A percentile compares a stretch with the other conserved stretches of the same genome.
These are phyloP conservation scores for Rhizophagus sp. DNA, from an alignment of 192 early-diverging fungal species.

Conservation along the genomic window DNA sequence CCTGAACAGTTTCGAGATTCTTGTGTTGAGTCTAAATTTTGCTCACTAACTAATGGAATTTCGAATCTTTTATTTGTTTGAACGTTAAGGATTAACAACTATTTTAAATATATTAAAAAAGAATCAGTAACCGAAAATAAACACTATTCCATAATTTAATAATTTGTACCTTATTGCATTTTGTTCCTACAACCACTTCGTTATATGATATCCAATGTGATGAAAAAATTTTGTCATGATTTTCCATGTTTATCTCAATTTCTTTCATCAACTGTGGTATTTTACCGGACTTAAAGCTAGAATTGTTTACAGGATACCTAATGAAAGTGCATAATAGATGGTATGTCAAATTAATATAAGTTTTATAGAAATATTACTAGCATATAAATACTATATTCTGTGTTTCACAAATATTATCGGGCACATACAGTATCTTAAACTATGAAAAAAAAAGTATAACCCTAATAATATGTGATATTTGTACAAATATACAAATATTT, in stretches of 20 bases:
- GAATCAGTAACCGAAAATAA: background rate
- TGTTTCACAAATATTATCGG: background rate
- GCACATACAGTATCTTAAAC: no score
- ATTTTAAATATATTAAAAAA: constrained; percentile 4
- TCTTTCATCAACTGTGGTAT: constrained; percentile 35
- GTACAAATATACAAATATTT: background rate
- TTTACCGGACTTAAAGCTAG: constrained; percentile 22
- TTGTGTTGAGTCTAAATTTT: constrained; percentile 9
- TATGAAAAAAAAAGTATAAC: no score
- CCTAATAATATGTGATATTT: no score
- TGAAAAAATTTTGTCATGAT: constrained; percentile 62
- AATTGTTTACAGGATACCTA: background rate
- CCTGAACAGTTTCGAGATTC: constrained; percentile 44
- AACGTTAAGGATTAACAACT: constrained; percentile 43
- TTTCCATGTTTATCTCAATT: constrained; percentile 31
- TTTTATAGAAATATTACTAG: background rate
- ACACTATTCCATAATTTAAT: background rate
- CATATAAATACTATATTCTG: background rate
- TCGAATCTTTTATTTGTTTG: constrained; percentile 36
- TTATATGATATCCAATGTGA: constrained; percentile 50
- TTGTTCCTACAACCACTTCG: constrained; percentile 62
- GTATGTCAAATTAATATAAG: background rate
- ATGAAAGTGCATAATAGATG: background rate
- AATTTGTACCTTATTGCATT: constrained; percentile 52
- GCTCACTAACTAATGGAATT: constrained; percentile 35